Base-by-base conservation (phyloP, 192 early-diverging fungal species). In the Radiomyces spectabilis region DNA sequence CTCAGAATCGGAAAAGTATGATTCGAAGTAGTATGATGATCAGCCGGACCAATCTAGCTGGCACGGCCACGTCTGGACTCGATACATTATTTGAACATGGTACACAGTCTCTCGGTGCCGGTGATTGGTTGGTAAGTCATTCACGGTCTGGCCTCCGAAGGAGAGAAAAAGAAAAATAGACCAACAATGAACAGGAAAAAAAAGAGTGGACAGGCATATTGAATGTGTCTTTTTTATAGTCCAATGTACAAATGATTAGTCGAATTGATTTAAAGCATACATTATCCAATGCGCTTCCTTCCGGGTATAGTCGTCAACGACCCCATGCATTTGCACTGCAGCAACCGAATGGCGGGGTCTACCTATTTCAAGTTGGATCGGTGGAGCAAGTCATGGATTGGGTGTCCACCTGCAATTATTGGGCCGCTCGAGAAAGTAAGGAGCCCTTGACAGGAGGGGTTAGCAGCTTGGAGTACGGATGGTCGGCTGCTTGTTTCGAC, bases 371-470 rank as follows among this genome's bases (percentile, higher is more conserved):
- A 61, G 82, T 82, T 0, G 70, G 69, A 13, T 84, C 76, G 2
- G 72, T 74, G 32, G 79, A 85, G 29, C 81, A 83, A 53, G 74
- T 92, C 22, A 76, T 76, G 19, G 85, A 80, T 43, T 98, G 95
- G 95, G 87, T 89, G 0, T 62, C 79, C 0, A 89, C 86, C n/a
- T 88, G 94, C 54, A 98, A 97, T 72, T 92, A 87, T 65, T 98
- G 94, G 94, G 93, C 94, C 2, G 91, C 93, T 5, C 72, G 93
- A 26, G 86, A 85, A 47, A 91, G 86, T 52, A 93, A 88, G 68
- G 92, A 92, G 52, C 95, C 95, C 3, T 67, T 97, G 69, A 63
- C 77, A 13, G 94, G 93, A 37, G 90, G 87, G 24, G 82, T 92
- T 3, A 81, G 88, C 46, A 95, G 86, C 55, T 81, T 88, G 69